A percentile compares a stretch with the other conserved stretches of the same genome.
These are phyloP conservation scores for Hypholoma sublateritium DNA, from an alignment of 768 basidiomycete genomes.

Conservation along the genomic window DNA sequence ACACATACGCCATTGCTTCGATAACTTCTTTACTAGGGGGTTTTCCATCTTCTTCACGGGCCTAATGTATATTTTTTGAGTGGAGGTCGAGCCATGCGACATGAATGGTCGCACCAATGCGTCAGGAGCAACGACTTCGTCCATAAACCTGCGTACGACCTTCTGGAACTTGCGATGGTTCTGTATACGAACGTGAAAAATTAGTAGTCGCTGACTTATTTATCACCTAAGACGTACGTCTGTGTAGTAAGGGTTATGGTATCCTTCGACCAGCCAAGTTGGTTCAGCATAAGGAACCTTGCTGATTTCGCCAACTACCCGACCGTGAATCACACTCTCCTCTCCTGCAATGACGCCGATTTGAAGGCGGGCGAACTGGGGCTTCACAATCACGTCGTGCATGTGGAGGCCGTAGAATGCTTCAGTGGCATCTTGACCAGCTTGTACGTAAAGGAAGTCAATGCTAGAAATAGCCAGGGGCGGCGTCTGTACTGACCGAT, in stretches of 20 bases:
- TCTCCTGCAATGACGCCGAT: slow-evolving; percentile 76
- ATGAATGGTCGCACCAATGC: slow-evolving; percentile 33
- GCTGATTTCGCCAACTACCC: slow-evolving; percentile 64
- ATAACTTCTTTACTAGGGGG: slow-evolving; percentile 75
- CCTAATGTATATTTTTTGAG: slow-evolving; percentile 43
- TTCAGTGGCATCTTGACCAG: slow-evolving; percentile 88
- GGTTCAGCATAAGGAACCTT: slow-evolving; percentile 91
- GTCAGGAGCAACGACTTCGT: slow-evolving; percentile 65
- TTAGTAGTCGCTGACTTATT: too few relatives aligned
- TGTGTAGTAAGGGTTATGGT: slow-evolving; percentile 76
- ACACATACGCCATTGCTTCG: slow-evolving; percentile 65
- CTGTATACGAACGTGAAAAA: slow-evolving; percentile 27
- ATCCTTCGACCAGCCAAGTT: slow-evolving; percentile 70
- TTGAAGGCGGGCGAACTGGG: slow-evolving; percentile 74
- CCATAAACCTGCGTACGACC: slow-evolving; percentile 69
- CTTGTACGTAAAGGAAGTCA: slow-evolving; percentile 38
- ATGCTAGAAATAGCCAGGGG: not conserved
- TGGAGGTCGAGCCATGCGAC: not conserved
- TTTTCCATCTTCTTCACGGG: slow-evolving; percentile 89
- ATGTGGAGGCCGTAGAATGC: slow-evolving; percentile 91
- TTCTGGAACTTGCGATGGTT: slow-evolving; percentile 62
- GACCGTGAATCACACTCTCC: slow-evolving; percentile 55
- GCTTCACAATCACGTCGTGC: slow-evolving; percentile 79
- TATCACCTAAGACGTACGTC: slow-evolving; percentile 40
- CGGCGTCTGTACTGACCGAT: slow-evolving; percentile 52